Base-by-base conservation (phyloP, 2,329 filamentous ascomycete species). In the Talaromyces sp. region DNA sequence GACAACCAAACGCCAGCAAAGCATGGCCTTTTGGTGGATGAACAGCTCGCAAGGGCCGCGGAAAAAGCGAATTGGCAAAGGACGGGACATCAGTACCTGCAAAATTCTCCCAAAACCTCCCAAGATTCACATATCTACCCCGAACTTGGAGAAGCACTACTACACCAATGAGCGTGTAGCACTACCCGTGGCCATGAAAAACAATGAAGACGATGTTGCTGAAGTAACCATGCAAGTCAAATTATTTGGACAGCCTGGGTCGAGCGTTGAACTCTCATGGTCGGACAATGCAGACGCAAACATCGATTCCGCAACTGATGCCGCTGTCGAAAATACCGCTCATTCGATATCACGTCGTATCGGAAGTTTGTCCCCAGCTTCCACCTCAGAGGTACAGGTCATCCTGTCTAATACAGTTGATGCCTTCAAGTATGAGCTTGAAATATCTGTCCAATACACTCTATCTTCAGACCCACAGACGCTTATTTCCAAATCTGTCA, bases 51-150 rank as follows among this genome's bases (percentile, higher is more conserved):
- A 74, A 30, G 73, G 71, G 2, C 66, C 73, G 9, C 61, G 72
- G 28, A 68, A 69, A 55, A 77, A 75, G 66, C 71, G 71, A 51
- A 70, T 81, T 27, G 76, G 79, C 25, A 78, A 78, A 58, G 76
- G 77, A 59, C 71, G 76, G 44, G 79, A 84, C 60, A 79, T 80
- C 1, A 78, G 84, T 36, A 78, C 79, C 1, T 84, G 96, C 60
- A 88, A 85, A 60, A 87, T 99, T 27, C 82, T 92, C 59, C 93
- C 95, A 1, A 90, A 96, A 66, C 95, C 93, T 30, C 95, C 95
- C 0, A 98, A 97, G 75, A 86, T 99, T 79, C 87, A 91, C 67
- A 85, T 99, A 53, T 83, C 79, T 28, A 77, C 91, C 10, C 79
- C 84, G 2, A 82, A 85, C 47, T 75, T 88, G 8, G 80, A 83